These are phyloP conservation scores for Hyaloscypha hepaticicola DNA, from an alignment of 495 filamentous ascomycete species.

Conservation along the genomic window DNA sequence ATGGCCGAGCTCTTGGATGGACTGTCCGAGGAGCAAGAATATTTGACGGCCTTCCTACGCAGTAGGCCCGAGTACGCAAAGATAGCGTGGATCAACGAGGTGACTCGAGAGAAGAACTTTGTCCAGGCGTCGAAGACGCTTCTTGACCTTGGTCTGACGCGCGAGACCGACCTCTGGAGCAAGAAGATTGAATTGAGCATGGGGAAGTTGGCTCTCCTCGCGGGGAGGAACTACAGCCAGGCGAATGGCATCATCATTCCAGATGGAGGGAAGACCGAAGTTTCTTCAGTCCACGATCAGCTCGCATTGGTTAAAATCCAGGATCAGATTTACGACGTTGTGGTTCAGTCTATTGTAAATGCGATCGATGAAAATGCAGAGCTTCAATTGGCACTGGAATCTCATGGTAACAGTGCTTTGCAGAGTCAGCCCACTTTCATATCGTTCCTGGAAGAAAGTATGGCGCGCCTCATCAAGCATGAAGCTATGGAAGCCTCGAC, in stretches of 20 bases:
- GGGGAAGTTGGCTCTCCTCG: conserved; percentile 74
- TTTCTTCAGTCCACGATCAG: conserved; percentile 54
- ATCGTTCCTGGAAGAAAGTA: conserved; percentile 60
- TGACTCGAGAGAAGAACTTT: conserved; percentile 70
- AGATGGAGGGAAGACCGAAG: conserved; percentile 38
- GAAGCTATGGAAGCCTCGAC: conserved; percentile 63
- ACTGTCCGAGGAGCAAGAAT: conserved; percentile 56
- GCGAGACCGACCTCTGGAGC: conserved; percentile 77
- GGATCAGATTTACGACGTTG: conserved; percentile 52
- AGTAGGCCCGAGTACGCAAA: conserved; percentile 65
- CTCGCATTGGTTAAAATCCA: conserved; percentile 70
- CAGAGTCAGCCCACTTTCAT: conserved; percentile 62
- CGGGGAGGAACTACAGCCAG: conserved; percentile 35
- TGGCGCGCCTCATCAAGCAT: conserved; percentile 65
- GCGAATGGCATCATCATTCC: conserved; percentile 34
- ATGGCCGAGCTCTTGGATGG: conserved; percentile 68
- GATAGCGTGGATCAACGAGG: conserved; percentile 93
- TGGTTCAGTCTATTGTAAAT: conserved; percentile 55
- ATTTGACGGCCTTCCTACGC: conserved; percentile 73
- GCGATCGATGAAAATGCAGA: conserved; percentile 79
- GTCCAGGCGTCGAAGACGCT: conserved; percentile 66
- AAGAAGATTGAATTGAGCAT: conserved; percentile 90
- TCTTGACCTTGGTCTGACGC: conserved; percentile 57
- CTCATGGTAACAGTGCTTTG: conserved; percentile 55
- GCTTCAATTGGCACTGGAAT: conserved; percentile 68